These are phyloP conservation scores for Globisporangium camurandrum DNA, from an alignment of 352 stramenopile genomes.

Conservation along the genomic window DNA sequence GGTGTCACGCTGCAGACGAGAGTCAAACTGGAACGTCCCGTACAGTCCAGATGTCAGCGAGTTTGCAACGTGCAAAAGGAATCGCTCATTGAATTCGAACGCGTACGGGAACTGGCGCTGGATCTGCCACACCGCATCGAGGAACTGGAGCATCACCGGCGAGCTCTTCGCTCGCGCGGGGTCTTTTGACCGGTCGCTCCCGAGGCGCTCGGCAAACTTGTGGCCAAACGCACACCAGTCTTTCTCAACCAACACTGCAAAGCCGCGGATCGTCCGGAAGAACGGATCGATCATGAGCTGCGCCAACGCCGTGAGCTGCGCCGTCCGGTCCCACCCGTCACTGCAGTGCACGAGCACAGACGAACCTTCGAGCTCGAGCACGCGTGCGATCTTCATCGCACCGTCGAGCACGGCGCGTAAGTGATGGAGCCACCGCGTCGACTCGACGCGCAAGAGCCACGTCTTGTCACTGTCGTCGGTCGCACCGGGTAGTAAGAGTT, in stretches of 20 bases:
- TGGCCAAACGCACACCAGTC: constrained; percentile 85
- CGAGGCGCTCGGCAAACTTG: constrained; percentile 70
- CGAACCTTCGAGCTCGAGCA: constrained; percentile 76
- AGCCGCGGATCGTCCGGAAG: constrained; percentile 81
- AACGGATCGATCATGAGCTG: constrained; percentile 87
- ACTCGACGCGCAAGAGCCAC: constrained; percentile 66
- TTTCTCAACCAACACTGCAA: constrained; percentile 78
- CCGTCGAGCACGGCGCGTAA: constrained; percentile 75
- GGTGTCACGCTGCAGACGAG: constrained; percentile 52
- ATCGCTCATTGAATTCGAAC: constrained; percentile 85
- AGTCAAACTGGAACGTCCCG: constrained; percentile 80
- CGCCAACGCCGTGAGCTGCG: constrained; percentile 66
- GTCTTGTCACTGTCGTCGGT: constrained; percentile 59
- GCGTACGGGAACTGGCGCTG: constrained; percentile 67
- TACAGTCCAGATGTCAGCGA: constrained; percentile 73
- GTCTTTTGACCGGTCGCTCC: constrained; percentile 68
- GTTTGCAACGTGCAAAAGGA: constrained; percentile 77
- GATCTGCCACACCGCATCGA: constrained; percentile 82
- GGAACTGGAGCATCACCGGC: constrained; percentile 83
- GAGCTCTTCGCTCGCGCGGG: constrained; percentile 69
- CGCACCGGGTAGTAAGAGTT: constrained; percentile 56
- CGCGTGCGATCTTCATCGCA: constrained; percentile 76
- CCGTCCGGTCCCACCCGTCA: constrained; percentile 84
- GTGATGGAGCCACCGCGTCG: constrained; percentile 81
- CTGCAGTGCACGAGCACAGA: constrained; percentile 84